phyloP scores from a whole-genome alignment of 768 basidiomycete species.

The Lepiota brunneoincarnata region DNA sequence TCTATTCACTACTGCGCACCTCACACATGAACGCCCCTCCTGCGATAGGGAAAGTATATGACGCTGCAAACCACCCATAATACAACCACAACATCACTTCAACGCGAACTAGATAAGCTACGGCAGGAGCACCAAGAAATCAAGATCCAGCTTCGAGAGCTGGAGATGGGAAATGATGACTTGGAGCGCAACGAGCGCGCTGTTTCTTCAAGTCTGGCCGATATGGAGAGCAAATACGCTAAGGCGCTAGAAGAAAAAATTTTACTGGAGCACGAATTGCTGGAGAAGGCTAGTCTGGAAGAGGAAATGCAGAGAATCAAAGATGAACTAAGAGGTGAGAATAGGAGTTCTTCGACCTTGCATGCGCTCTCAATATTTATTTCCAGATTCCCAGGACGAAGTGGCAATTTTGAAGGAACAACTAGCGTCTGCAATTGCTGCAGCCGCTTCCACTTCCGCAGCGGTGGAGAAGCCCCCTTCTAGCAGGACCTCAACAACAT shows the following conservation, averaged over 20 bases:
- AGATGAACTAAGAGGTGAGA: constrained; percentile 88
- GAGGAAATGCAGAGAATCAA: constrained; percentile 88
- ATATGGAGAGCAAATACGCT: constrained; percentile 86
- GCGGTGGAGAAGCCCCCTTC: constrained; percentile 12
- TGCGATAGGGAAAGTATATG: constrained; percentile 73
- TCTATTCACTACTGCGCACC: neutral
- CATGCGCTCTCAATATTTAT: constrained; percentile 10
- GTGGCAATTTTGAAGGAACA: constrained; percentile 82
- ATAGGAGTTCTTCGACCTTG: neutral
- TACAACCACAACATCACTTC: constrained; percentile 85
- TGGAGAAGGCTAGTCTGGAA: constrained; percentile 87
- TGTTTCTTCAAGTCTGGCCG: constrained; percentile 77
- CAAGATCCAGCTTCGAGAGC: constrained; percentile 77
- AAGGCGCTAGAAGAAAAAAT: constrained; percentile 95
- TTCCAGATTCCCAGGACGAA: constrained; percentile 80
- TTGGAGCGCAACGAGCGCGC: constrained; percentile 93
- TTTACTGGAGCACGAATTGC: constrained; percentile 89
- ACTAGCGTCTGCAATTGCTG: constrained; percentile 27
- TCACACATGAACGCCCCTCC: constrained; percentile 11
- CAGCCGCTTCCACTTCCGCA: constrained; percentile 13
- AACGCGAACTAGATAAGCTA: constrained; percentile 84
- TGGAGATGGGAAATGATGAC: constrained; percentile 98
- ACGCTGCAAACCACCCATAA: constrained; percentile 88
- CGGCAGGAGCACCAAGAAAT: constrained; percentile 70
- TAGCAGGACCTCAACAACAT: constrained; percentile 20